These are phyloP conservation scores for Scheffersomyces amazonensis DNA, from an alignment of 805 yeast species.

Conservation along the genomic window DNA sequence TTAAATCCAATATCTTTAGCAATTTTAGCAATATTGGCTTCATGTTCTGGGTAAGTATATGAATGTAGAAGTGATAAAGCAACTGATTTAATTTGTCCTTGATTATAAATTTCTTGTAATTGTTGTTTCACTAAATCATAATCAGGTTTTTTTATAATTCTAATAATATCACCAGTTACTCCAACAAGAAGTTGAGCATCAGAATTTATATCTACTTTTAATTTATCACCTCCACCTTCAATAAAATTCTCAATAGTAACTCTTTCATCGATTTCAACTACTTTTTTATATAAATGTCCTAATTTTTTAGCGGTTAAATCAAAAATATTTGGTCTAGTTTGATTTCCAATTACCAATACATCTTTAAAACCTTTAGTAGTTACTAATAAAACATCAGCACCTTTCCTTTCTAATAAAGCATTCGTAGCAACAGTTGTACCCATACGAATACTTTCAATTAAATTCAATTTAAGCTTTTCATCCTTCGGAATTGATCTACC, in stretches of 20 bases:
- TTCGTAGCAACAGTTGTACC: conserved; percentile 97
- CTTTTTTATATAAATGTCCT: conserved; percentile 67
- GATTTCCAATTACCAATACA: conserved; percentile 81
- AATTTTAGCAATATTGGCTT: conserved; percentile 28
- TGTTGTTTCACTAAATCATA: conserved; percentile 17
- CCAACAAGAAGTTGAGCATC: conserved; percentile 36
- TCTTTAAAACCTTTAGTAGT: conserved; percentile 90
- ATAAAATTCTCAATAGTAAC: conserved; percentile 73
- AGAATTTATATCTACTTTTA: conserved; percentile 13
- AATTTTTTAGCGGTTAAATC: conserved; percentile 75
- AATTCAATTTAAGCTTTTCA: conserved; percentile 51
- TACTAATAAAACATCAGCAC: conserved; percentile 80
- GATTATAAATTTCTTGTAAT: conserved; percentile 21
- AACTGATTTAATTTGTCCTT: conserved; percentile 22
- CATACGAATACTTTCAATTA: conserved; percentile 71
- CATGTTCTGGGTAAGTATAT: conserved; percentile 40
- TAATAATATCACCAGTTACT: conserved; percentile 29
- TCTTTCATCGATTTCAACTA: conserved; percentile 85
- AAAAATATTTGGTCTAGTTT: conserved; percentile 86
- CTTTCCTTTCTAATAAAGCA: conserved; percentile 89
- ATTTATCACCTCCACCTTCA: conserved; percentile 59
- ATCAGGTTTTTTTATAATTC: conserved; percentile 31
- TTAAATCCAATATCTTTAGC: conserved; percentile 36
- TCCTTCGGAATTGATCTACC: conserved; percentile 47
- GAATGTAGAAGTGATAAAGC: conserved; percentile 41